Base-by-base conservation (phyloP, 306 rosid species). In the Malus fusca region DNA sequence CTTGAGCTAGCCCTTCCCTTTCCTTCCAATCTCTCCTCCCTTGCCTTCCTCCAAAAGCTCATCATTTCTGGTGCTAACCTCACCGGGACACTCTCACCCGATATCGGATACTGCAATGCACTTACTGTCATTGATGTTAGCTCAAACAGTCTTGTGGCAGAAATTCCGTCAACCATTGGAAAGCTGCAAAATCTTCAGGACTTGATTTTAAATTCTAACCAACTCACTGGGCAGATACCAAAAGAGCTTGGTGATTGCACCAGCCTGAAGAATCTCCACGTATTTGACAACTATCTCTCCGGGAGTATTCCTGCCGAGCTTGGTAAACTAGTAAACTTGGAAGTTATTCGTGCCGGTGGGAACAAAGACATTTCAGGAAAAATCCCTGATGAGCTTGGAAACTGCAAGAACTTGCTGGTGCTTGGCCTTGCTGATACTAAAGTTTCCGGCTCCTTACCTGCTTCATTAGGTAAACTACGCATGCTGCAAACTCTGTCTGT, bases 381-480 rank as follows among this genome's bases (percentile, higher is more conserved):
- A 67, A 88, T 93, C 71, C 96, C 97, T 3, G 69, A 77, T 1
- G 92, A 78, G 65, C 75, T 93, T 30, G 96, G 96, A 8, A 88
- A 87, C 55, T 93, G 97, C 80, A 78, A 65, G 82, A 93, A 88
- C 67, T 73, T 93, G 76, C 75, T 80, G 51, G 75, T 88, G 25
- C 73, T 93, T 56, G 98, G 97, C 8, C 85, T 93, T 68, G 97
- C 98, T 55, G 97, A 89, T 55, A 89, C 98, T 14, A 87, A 75
- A 72, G 73, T 93, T 55, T 88, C 98, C 4, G 96, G 98, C 4
- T 82, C 88, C 37, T 19, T 91, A 17, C 98, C 98, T 70, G 46
- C 87, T 76, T 85, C 97, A 23, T 17, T 93, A 44, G 98, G 98
- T 61, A 87, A 84, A 61, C 79, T 91, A 72, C 62, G 28, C 51